Percentiles rank a stretch among this genome's conserved stretches.
Conservation (phyloP, 2,329 filamentous ascomycete species). For the Grosmannia serpens region DNA sequence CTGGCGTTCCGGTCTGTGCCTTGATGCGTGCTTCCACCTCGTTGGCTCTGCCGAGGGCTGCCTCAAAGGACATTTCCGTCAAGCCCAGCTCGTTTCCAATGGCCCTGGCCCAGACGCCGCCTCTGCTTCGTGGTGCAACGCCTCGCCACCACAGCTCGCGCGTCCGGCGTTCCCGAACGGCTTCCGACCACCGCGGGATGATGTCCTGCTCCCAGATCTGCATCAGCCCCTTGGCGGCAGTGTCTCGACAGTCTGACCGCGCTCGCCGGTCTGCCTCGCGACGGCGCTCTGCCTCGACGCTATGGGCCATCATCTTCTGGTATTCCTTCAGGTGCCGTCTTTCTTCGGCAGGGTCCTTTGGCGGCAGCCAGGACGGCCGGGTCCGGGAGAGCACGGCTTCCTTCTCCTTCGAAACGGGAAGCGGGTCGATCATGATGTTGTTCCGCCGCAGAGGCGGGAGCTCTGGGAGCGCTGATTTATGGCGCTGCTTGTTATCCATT, state of each 20-base stretch:
- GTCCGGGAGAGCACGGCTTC: constrained; percentile 73
- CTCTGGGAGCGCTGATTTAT: constrained; percentile 57
- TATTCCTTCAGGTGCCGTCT: constrained; percentile 78
- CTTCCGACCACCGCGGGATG: constrained; percentile 62
- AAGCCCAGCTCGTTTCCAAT: constrained; percentile 64
- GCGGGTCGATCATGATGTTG: constrained; percentile 73
- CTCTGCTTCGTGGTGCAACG: constrained; percentile 58
- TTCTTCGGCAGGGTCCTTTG: constrained; percentile 84
- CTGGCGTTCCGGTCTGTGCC: constrained; percentile 36
- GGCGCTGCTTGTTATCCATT: constrained; percentile 37
- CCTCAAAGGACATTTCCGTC: constrained; percentile 54
- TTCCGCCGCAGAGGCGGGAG: constrained; percentile 58
- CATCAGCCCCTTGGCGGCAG: constrained; percentile 40
- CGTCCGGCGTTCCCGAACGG: constrained; percentile 56
- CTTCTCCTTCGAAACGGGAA: constrained; percentile 78
- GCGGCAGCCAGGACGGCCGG: constrained; percentile 72
- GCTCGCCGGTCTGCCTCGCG: constrained; percentile 40
- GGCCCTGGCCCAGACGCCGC: constrained; percentile 56
- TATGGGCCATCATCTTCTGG: constrained; percentile 66
- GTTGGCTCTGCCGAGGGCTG: constrained; percentile 56
- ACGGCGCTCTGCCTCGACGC: constrained; percentile 47
- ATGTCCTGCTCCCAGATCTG: constrained; percentile 67
- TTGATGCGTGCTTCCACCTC: constrained; percentile 47
- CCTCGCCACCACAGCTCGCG: constrained; percentile 77
- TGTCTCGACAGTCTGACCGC: constrained; percentile 42